phyloP scores from a whole-genome alignment of 805 yeast species.

The Kazachstania viticola region DNA sequence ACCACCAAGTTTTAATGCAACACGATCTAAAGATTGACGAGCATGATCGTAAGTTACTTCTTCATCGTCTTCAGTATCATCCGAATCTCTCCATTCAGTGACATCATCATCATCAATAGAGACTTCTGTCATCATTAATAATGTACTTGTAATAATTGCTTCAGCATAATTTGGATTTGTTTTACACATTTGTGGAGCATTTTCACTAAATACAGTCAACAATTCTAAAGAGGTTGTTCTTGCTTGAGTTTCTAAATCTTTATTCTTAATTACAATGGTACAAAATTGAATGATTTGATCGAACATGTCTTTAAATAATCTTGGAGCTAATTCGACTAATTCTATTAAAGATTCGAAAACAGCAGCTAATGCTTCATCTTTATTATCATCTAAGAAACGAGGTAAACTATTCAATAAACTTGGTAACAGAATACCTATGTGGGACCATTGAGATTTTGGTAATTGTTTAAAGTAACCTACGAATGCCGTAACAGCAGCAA shows the following conservation, averaged over 20 bases:
- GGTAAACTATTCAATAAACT: constrained; percentile 78
- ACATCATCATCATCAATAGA: constrained; percentile 83
- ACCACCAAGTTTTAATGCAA: constrained; percentile 75
- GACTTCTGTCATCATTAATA: constrained; percentile 85
- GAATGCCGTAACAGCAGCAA: constrained; percentile 86
- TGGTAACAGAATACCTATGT: constrained; percentile 70
- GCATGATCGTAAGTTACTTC: constrained; percentile 87
- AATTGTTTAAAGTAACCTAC: constrained; percentile 76
- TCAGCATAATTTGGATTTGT: constrained; percentile 60
- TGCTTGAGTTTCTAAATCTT: constrained; percentile 65
- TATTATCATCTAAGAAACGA: constrained; percentile 64
- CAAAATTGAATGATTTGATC: constrained; percentile 79
- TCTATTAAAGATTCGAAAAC: constrained; percentile 87
- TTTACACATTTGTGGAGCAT: constrained; percentile 92
- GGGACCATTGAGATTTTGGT: constrained; percentile 70
- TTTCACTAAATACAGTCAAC: constrained; percentile 81
- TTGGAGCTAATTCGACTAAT: constrained; percentile 86
- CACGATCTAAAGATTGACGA: constrained; percentile 88
- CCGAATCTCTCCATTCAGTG: constrained; percentile 74
- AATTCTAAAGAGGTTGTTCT: constrained; percentile 83
- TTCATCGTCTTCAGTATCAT: constrained; percentile 68
- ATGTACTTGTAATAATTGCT: constrained; percentile 58
- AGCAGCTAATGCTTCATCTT: constrained; percentile 69
- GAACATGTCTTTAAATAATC: constrained; percentile 85
- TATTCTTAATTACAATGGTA: constrained; percentile 70